These are phyloP conservation scores for Sphagnum tenellum DNA, from an alignment of 225 moss, liverwort and hornwort species.

Conservation along the genomic window DNA sequence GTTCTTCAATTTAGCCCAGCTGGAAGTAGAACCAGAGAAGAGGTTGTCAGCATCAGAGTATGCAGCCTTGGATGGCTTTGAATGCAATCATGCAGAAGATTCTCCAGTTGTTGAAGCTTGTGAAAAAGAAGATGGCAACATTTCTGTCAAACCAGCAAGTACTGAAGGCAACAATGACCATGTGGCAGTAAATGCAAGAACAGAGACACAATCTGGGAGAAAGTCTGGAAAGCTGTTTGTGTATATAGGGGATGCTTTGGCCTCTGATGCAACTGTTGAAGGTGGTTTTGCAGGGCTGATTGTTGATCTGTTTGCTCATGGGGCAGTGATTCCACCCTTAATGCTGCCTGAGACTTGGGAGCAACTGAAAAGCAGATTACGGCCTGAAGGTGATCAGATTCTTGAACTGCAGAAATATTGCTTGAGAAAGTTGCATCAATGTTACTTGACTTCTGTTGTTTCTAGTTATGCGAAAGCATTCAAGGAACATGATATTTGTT, in stretches of 20 bases:
- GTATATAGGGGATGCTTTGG: conserved; percentile 62
- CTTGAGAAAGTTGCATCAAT: too few relatives aligned
- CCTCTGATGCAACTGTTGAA: conserved; percentile 21
- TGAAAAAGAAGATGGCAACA: too few relatives aligned
- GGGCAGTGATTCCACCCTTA: conserved; percentile 67
- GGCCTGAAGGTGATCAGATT: conserved; percentile 33
- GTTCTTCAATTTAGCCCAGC: conserved; percentile 49
- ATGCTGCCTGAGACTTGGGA: conserved; percentile 58
- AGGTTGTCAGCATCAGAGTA: too few relatives aligned
- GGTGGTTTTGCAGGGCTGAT: conserved; percentile 80
- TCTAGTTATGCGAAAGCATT: too few relatives aligned
- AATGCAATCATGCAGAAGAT: too few relatives aligned
- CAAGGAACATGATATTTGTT: too few relatives aligned
- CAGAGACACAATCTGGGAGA: neutral
- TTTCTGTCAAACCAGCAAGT: too few relatives aligned
- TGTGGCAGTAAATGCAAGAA: neutral
- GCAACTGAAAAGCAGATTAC: conserved; percentile 31
- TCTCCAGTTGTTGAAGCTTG: too few relatives aligned
- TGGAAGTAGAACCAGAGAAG: conserved; percentile 27
- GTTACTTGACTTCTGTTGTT: too few relatives aligned
- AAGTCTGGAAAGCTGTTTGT: conserved; percentile 54
- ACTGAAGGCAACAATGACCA: too few relatives aligned
- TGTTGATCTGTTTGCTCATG: conserved; percentile 69
- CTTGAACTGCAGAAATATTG: too few relatives aligned
- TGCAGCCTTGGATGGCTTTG: too few relatives aligned